Evolutionary conservation across 768 basidiomycete genomes (phyloP).

Genomic region (Tulasnella sp.): DNA sequence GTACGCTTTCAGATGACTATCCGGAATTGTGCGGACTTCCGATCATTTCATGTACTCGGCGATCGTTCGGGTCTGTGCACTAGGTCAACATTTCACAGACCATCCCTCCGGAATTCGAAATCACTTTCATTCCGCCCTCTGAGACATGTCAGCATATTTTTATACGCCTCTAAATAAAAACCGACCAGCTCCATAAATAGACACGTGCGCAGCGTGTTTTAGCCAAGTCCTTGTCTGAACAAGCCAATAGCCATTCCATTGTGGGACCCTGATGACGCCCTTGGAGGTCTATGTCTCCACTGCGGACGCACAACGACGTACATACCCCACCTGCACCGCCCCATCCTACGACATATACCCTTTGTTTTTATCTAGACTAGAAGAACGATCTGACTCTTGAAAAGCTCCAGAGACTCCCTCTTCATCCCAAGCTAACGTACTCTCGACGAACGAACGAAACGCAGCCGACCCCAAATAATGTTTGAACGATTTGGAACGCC

Average conservation of each 20-base stretch:
- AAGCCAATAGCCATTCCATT: not conserved
- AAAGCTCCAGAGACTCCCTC: not conserved
- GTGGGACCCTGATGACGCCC: not conserved
- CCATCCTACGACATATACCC: not conserved
- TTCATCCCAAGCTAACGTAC: not conserved
- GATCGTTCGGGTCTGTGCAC: not conserved
- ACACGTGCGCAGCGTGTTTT: not conserved
- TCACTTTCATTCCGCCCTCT: not conserved
- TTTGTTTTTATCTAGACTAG: not conserved
- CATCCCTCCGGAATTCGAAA: not conserved
- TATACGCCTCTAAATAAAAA: not conserved
- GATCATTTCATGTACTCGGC: not conserved
- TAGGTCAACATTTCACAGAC: no score
- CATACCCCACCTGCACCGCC: not conserved
- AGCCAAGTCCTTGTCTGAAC: not conserved
- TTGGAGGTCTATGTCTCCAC: not conserved
- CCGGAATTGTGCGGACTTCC: not conserved
- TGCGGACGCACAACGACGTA: not conserved
- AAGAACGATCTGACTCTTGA: not conserved
- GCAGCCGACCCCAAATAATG: not conserved
- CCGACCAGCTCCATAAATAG: not conserved
- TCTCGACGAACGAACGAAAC: not conserved
- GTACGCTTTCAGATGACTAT: not conserved
- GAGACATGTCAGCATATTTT: not conserved
- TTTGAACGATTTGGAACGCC: constrained; percentile 25